Conservation (phyloP, 2,329 filamentous ascomycete species). For the Stagonosporopsis cucurbitacearum region DNA sequence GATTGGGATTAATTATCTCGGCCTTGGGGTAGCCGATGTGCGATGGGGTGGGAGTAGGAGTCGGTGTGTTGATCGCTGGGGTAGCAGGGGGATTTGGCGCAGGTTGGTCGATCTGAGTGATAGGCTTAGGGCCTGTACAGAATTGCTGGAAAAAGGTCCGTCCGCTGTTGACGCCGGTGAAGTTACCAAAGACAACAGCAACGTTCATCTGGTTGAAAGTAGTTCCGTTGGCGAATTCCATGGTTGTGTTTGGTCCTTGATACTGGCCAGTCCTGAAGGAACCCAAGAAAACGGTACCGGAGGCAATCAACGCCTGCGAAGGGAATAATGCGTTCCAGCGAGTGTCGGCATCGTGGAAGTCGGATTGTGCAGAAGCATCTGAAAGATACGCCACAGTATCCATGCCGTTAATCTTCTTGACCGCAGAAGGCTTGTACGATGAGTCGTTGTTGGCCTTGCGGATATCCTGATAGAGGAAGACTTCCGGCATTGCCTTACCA, state of each 20-base stretch:
- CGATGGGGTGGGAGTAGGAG: slow-evolving; percentile 34
- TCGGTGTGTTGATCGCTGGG: slow-evolving; percentile 23
- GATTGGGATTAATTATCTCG: slow-evolving; percentile 42
- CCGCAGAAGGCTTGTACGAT: slow-evolving; percentile 44
- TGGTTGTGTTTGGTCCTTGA: slow-evolving; percentile 43
- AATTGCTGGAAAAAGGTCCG: slow-evolving; percentile 51
- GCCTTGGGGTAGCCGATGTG: slow-evolving; percentile 50
- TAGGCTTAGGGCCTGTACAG: slow-evolving; percentile 37
- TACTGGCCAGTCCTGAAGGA: slow-evolving; percentile 41
- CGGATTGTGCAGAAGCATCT: slow-evolving; percentile 38
- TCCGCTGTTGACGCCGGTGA: slow-evolving; percentile 49
- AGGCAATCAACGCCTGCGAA: slow-evolving; percentile 41
- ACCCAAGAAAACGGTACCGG: slow-evolving; percentile 36
- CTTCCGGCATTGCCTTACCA: slow-evolving; percentile 44
- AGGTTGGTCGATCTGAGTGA: slow-evolving; percentile 18
- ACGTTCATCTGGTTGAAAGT: slow-evolving; percentile 38
- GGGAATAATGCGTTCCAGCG: slow-evolving; percentile 51
- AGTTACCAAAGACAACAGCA: slow-evolving; percentile 40
- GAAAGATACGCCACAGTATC: slow-evolving; percentile 43
- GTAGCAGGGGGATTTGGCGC: slow-evolving; percentile 19
- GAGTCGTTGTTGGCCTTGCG: slow-evolving; percentile 31
- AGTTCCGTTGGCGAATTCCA: slow-evolving; percentile 48
- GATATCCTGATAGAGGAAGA: slow-evolving; percentile 46
- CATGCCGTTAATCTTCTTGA: slow-evolving; percentile 49
- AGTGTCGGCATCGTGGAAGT: slow-evolving; percentile 50